Evolutionary conservation across 2,329 filamentous ascomycete genomes (phyloP).

Genomic region (Chalaropsis ovoidea): DNA sequence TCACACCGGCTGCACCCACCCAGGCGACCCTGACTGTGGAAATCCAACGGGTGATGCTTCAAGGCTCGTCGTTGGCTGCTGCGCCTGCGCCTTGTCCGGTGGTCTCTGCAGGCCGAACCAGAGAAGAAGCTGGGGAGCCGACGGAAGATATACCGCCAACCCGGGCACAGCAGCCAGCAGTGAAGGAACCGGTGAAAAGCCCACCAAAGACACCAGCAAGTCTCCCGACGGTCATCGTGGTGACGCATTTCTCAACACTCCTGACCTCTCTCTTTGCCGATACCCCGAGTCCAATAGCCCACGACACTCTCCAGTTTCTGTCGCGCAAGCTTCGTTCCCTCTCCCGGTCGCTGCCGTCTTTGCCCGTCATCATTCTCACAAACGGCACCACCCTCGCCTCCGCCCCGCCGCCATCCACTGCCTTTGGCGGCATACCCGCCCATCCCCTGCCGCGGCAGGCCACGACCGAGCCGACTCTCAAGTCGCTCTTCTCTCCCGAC

Average conservation of each 20-base stretch:
- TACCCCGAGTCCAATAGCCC: slow-evolving; percentile 39
- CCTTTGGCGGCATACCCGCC: neutral
- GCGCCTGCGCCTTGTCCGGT: neutral
- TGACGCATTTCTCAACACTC: slow-evolving; percentile 46
- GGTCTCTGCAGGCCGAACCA: neutral
- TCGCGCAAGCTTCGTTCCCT: slow-evolving; percentile 40
- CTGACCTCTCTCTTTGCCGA: slow-evolving; percentile 44
- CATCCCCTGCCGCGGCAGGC: slow-evolving; percentile 14
- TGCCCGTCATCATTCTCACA: slow-evolving; percentile 45
- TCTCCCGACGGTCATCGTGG: slow-evolving; percentile 41
- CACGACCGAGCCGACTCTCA: slow-evolving; percentile 38
- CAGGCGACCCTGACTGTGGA: neutral
- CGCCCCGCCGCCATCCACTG: neutral
- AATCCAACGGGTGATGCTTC: neutral
- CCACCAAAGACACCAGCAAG: neutral
- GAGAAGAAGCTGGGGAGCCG: neutral
- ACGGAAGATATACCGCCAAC: neutral
- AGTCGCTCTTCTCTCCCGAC: slow-evolving; percentile 41
- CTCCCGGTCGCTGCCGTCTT: slow-evolving; percentile 34
- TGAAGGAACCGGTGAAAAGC: neutral
- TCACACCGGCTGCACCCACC: no score
- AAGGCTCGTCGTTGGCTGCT: neutral
- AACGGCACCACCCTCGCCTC: slow-evolving; percentile 38
- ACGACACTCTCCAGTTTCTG: slow-evolving; percentile 41
- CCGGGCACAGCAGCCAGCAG: neutral